Evolutionary conservation across 495 filamentous ascomycete species (phyloP).

Genomic region (Lasiosphaeria hispida): DNA sequence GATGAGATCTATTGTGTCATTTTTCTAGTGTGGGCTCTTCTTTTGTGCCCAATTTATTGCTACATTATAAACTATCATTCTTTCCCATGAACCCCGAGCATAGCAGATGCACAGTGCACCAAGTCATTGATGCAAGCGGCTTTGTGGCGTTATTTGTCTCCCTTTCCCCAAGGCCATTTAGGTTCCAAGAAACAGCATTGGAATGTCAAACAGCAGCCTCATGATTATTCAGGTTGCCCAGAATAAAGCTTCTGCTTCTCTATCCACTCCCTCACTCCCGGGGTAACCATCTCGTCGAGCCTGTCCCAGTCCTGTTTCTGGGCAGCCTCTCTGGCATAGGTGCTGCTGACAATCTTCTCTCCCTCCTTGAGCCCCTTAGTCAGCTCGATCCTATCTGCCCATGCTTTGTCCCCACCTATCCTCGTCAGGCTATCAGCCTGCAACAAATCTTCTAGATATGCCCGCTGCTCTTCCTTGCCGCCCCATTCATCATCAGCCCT

Average conservation of each 20-base stretch:
- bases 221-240: neutral
- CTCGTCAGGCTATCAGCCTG: slow-evolving; percentile 49
- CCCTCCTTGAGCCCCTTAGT: slow-evolving; percentile 57
- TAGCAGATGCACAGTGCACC: too few species aligned
- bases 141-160: too few species aligned
- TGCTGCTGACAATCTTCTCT: slow-evolving; percentile 70
- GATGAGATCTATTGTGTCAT: neutral
- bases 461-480: slow-evolving; percentile 53
- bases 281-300: slow-evolving; percentile 62
- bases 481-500: slow-evolving; percentile 70
- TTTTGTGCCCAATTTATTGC: too few species aligned
- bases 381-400: slow-evolving; percentile 69
- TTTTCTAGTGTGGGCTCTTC: too few species aligned
- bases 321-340: slow-evolving; percentile 67
- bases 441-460: slow-evolving; percentile 53
- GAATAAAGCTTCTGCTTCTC: slow-evolving; percentile 51
- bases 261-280: slow-evolving; percentile 60
- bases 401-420: slow-evolving; percentile 61
- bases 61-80: too few species aligned
- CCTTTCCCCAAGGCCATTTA: too few species aligned
- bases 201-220: too few species aligned
- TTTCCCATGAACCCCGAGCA: too few species aligned
- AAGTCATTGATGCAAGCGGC: too few species aligned
- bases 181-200: too few species aligned
- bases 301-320: slow-evolving; percentile 48